Base-by-base conservation (phyloP, 768 basidiomycete genomes). In the Trametes meyenii region DNA sequence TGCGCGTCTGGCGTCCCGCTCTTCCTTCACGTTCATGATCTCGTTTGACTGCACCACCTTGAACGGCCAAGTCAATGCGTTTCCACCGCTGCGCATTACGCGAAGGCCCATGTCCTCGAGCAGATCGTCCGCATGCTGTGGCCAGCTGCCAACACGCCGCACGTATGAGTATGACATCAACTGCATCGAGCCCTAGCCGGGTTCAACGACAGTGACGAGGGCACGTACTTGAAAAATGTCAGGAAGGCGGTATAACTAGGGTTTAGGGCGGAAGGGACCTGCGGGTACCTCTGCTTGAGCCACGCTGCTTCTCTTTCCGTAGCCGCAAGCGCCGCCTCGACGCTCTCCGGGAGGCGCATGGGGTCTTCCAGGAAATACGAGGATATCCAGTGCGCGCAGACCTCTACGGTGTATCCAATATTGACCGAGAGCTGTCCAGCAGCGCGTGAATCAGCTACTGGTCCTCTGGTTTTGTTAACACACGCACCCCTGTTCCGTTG, bases 41-140 rank as follows among this genome's bases (percentile, higher is more conserved):
- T 88, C 86, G 3, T 77, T 70, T 19, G 79, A 35, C 14, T 81
- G 75, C 33, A 86, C 75, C 10, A 78, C 75, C 60, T 79, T 80
- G 76, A 89, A 86, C 0, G 81, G 77, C 86, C 87, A 89, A 8
- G 81, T 88, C 3, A 87, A 62, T 83, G 85, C 87, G 62, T 83
- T 86, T 14, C 87, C 85, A 2, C 87, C 85, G 36, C 82, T 85
- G 5, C 87, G 75, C 75, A 77, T 72, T 26, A 62, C 79, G 0
- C 62, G 77, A 21, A 88, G 66, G 19, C 76, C 74, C 84, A 89
- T 84, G 61, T 88, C 87, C 4, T 82, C 82, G 46, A 88, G 70
- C 3, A 88, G 71, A 3, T 83, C 78, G 58, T 88, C 87, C 0
- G 78, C 73, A 2, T 77, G 69, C 66, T 88, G 88, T 0, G 86